A percentile compares a stretch with the other conserved stretches of the same genome.
Conservation (phyloP, 441 rosid genomes). For the Croton setiger region DNA sequence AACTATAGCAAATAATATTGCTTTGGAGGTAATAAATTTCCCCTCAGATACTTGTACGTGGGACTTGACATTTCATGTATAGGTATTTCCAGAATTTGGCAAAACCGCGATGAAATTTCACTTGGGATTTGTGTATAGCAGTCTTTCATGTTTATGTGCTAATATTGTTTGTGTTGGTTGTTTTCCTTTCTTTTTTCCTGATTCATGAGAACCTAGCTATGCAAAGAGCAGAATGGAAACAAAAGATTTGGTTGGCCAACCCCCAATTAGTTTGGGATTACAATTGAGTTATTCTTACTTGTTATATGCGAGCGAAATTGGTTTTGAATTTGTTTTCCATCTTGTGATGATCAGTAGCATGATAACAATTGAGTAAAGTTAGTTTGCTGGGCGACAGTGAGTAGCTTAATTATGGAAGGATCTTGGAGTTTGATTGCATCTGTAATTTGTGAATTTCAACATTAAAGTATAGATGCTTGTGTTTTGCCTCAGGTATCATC, state of each 20-base stretch:
- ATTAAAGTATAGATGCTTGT: not conserved
- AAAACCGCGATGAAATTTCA: not conserved
- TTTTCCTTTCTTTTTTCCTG: not conserved
- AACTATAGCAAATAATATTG: conserved; percentile 53
- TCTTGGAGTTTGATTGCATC: not conserved
- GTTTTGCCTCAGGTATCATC: conserved; percentile 67
- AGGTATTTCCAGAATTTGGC: not conserved
- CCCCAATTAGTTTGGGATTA: too few relatives aligned
- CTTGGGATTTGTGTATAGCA: not conserved
- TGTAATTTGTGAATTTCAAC: not conserved
- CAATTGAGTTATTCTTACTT: too few relatives aligned
- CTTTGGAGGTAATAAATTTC: conserved; percentile 52
- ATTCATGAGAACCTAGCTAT: too few relatives aligned
- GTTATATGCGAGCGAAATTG: too few relatives aligned
- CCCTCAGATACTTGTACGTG: not conserved
- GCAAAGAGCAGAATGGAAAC: too few relatives aligned
- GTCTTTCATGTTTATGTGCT: not conserved
- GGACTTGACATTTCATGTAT: not conserved
- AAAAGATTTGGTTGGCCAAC: too few relatives aligned
- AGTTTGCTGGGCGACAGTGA: not conserved
- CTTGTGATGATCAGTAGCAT: not conserved
- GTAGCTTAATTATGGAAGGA: not conserved
- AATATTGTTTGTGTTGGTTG: not conserved
- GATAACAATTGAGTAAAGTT: not conserved
- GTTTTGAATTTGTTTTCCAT: not conserved